Conservation (phyloP, 331 rosid species). For the Spiraea crenata region DNA sequence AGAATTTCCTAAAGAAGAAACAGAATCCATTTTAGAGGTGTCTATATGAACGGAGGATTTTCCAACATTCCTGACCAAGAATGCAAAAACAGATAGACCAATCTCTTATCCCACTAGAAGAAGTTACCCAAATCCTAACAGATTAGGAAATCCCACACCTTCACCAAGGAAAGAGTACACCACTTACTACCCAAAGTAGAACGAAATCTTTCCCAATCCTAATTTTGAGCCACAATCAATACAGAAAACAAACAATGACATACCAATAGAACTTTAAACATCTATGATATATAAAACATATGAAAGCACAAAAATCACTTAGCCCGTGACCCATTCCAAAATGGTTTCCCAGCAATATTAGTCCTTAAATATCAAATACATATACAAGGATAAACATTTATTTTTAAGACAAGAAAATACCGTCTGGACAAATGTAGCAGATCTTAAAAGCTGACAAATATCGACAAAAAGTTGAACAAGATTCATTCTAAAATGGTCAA, state of each 20-base stretch:
- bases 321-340: too few species aligned
- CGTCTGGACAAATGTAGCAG: slow-evolving; percentile 72
- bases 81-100: too few species aligned
- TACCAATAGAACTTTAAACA: not conserved
- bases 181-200: too few species aligned
- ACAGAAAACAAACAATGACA: not conserved
- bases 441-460: slow-evolving; percentile 81
- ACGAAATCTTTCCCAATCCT: too few species aligned
- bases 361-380: not conserved
- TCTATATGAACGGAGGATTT: not conserved
- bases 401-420: slow-evolving; percentile 33
- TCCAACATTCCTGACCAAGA: not conserved
- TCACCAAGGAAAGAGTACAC: too few species aligned
- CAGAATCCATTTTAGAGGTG: not conserved
- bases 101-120: too few species aligned
- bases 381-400: not conserved
- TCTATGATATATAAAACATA: not conserved
- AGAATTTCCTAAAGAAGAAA: not conserved
- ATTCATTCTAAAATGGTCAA: slow-evolving; percentile 76
- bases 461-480: slow-evolving; percentile 90
- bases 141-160: too few species aligned
- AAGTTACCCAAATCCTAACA: too few species aligned
- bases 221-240: not conserved
- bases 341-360: not conserved
- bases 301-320: not conserved